phyloP scores from a whole-genome alignment of 768 basidiomycete species.

The Tubosaeta sp. region DNA sequence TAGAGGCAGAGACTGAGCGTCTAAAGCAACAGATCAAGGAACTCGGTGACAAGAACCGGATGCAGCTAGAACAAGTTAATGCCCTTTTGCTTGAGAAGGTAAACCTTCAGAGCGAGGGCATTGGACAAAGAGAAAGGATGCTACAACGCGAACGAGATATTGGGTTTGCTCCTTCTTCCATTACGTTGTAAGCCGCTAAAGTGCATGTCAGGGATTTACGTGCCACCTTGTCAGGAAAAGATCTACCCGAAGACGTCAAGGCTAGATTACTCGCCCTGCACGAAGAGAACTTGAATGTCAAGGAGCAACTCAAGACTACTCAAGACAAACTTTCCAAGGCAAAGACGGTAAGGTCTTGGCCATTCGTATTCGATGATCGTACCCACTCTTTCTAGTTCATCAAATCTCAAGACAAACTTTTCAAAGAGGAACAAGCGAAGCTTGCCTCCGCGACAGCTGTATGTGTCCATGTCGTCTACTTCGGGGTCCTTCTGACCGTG shows the following conservation, averaged over 20 bases:
- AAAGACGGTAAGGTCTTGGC: conserved; percentile 47
- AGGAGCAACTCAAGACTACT: conserved; percentile 64
- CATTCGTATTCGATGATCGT: neutral
- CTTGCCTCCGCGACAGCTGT: conserved; percentile 46
- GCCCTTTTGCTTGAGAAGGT: conserved; percentile 87
- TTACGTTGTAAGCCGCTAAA: neutral
- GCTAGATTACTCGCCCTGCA: conserved; percentile 68
- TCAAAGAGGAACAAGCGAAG: conserved; percentile 75
- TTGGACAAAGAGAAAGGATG: conserved; percentile 82
- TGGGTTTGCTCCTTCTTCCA: conserved; percentile 45
- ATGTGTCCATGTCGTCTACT: conserved; percentile 16
- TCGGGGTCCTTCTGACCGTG: conserved; percentile 6
- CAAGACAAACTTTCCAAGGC: conserved; percentile 81
- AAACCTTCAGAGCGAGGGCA: conserved; percentile 84
- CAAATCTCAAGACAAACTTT: conserved; percentile 85
- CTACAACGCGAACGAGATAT: conserved; percentile 83
- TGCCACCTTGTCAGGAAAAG: conserved; percentile 70
- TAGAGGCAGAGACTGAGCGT: conserved; percentile 64
- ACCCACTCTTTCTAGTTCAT: conserved; percentile 62
- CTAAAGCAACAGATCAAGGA: conserved; percentile 67
- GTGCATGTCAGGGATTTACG: conserved; percentile 61
- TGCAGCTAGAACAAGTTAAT: conserved; percentile 89
- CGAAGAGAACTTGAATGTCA: conserved; percentile 68
- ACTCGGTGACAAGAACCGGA: conserved; percentile 75
- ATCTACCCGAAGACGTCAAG: conserved; percentile 80